Conservation (phyloP, 768 basidiomycete species). For the Collybiopsis luxurians region DNA sequence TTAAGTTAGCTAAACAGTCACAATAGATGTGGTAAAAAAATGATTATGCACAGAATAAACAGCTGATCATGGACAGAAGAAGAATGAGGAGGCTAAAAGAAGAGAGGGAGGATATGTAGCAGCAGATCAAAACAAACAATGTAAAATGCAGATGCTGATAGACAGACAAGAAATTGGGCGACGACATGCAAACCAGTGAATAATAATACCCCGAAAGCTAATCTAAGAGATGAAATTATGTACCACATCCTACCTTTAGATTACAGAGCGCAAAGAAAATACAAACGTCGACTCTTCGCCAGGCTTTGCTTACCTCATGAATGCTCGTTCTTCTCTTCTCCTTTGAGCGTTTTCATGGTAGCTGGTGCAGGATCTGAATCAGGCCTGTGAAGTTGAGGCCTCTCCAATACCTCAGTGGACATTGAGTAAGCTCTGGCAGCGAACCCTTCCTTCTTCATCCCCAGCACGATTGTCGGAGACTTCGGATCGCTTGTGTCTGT, state of each 20-base stretch:
- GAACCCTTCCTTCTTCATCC: slow-evolving; percentile 3
- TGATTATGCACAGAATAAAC: too few relatives aligned
- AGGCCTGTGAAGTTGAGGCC: slow-evolving; percentile 8
- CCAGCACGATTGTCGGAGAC: slow-evolving; percentile 1
- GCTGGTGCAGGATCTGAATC: slow-evolving; percentile 10
- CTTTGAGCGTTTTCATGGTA: neutral
- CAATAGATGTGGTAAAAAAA: too few relatives aligned
- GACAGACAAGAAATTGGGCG: neutral
- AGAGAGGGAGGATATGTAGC: neutral
- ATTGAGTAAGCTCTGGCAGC: slow-evolving; percentile 19
- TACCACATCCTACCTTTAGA: too few relatives aligned
- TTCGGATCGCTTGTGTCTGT: neutral
- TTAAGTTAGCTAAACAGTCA: neutral
- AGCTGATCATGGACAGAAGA: too few relatives aligned
- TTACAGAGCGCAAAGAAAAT: too few relatives aligned
- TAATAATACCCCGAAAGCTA: neutral
- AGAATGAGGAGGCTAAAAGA: neutral
- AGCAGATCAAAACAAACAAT: neutral
- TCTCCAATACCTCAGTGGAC: slow-evolving; percentile 10
- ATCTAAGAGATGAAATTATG: neutral
- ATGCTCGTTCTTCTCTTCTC: neutral
- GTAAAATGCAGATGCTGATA: too few relatives aligned
- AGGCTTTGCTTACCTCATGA: neutral
- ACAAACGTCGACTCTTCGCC: neutral
- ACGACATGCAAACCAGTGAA: neutral